Evolutionary conservation across 768 basidiomycete genomes (phyloP).

Genomic region (Crepidotus variabilis): DNA sequence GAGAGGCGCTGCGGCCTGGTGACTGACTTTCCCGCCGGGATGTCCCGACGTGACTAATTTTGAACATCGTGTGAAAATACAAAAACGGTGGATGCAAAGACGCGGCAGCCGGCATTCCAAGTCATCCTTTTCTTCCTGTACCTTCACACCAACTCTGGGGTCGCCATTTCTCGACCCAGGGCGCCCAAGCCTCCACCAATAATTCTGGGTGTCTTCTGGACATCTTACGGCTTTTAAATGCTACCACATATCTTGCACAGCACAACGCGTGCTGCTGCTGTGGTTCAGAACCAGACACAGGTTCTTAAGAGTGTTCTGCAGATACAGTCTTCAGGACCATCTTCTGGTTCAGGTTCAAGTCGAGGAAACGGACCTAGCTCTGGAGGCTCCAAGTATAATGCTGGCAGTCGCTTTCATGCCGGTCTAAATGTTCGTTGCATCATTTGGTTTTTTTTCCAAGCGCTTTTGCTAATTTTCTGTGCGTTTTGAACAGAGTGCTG

Average conservation of each 20-base stretch:
- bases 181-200: not conserved
- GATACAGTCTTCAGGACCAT: constrained; percentile 48
- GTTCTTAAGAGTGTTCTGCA: constrained; percentile 78
- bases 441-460: constrained; percentile 1
- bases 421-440: constrained; percentile 51
- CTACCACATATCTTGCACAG: constrained; percentile 75
- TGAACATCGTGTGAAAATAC: not conserved
- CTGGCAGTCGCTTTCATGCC: constrained; percentile 68
- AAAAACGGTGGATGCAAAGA: not conserved
- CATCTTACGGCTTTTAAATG: constrained; percentile 39
- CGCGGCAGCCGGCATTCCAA: not conserved
- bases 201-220: constrained; percentile 10
- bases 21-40: not conserved
- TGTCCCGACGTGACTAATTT: not conserved
- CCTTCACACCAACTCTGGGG: not conserved
- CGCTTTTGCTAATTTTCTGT: not conserved
- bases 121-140: not conserved
- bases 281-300: constrained; percentile 69
- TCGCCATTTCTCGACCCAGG: not conserved
- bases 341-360: constrained; percentile 41
- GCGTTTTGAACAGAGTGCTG: constrained; percentile 46
- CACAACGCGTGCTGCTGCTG: constrained; percentile 71
- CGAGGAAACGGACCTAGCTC: constrained; percentile 58
- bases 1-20: not conserved
- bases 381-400: constrained; percentile 68